Evolutionary conservation across 1,139 yeast species (phyloP).

Genomic region (Pichia inconspicua): DNA sequence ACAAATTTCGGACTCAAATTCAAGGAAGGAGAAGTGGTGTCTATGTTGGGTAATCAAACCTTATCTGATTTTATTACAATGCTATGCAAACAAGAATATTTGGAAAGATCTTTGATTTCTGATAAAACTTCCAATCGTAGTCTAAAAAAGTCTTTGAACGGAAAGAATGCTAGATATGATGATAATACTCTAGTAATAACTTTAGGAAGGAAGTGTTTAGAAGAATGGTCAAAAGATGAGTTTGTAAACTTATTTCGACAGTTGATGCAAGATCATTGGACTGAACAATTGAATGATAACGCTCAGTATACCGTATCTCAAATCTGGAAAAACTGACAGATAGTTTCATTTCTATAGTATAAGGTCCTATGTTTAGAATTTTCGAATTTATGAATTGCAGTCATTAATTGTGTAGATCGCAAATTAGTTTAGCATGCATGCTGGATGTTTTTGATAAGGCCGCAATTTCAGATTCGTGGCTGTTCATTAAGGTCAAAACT

Average conservation of each 20-base stretch:
- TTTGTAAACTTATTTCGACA: conserved; percentile 27
- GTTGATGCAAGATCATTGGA: conserved; percentile 27
- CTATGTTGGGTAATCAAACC: conserved; percentile 17
- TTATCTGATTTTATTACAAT: conserved; percentile 25
- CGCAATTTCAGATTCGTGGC: too few species aligned
- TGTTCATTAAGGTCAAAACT: too few species aligned
- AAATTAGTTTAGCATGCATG: too few species aligned
- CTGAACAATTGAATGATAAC: conserved; percentile 20
- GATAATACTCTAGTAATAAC: conserved; percentile 30
- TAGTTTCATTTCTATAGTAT: not conserved
- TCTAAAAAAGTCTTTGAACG: conserved; percentile 10
- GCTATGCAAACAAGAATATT: conserved; percentile 29
- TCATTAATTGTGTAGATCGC: too few species aligned
- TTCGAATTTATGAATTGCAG: too few species aligned
- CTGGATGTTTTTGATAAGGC: too few species aligned
- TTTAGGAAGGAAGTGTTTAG: conserved; percentile 31
- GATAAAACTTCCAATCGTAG: conserved; percentile 3
- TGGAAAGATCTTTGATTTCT: conserved; percentile 11
- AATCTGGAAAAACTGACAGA: conserved; percentile 13
- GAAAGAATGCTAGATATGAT: conserved; percentile 15
- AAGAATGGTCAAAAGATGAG: conserved; percentile 28
- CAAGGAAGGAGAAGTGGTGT: conserved; percentile 17
- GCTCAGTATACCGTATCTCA: conserved; percentile 21
- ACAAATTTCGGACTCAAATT: conserved; percentile 23
- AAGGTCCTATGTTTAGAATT: too few species aligned